Evolutionary conservation across 768 basidiomycete genomes (phyloP), one percentile per base, ranked within the genome.

Genomic region (Trametopsis cervina): DNA sequence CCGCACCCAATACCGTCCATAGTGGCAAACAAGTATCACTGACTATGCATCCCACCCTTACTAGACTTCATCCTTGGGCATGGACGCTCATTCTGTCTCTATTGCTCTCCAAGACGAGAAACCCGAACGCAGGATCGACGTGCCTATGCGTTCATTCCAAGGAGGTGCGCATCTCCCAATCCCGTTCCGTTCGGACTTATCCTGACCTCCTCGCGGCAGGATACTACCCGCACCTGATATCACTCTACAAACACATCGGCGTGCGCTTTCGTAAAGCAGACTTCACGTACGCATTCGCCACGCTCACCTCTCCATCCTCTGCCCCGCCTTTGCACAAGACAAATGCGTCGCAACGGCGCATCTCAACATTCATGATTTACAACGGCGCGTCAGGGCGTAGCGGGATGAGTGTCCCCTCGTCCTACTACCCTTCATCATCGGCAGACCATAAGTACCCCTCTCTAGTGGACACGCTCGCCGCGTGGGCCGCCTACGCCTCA

Each of bases 91-190:
- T 12, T 82, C 78, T 0, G 68, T 79, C 33, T 76, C 76, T 5
- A 44, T 79, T 4, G 63, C 66, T 15, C 60, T 65, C 33, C 65
- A 66, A 3, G 69, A 61, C 3, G 50, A 63, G 9, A 62, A 62
- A 18, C 58, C 67, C 27, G 64, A 73, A 42, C 77, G 77, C 72
- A 67, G 78, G 46, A 70, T 89, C 2, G 86, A 89, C 58, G 85
- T 88, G 0, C 87, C 87, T 0, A 89, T 89, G 87, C 67, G 87
- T 35, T 81, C 81, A 1, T 89, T 89, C 59, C 85, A 89, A 71
- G 81, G 81, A 67, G 84, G 85, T 81, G 46, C 43, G 76, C 55
- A 13, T 38, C 18, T 27, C n/a, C 25, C 53, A 27, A 3, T 18
- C n/a, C 46, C 20, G 10, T 33, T 9, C 15, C 11, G 3, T 11